Evolutionary conservation across 177 flowering plant species (phyloP), one percentile per base, ranked within the genome.

Genomic region (Telopea speciosissima): DNA sequence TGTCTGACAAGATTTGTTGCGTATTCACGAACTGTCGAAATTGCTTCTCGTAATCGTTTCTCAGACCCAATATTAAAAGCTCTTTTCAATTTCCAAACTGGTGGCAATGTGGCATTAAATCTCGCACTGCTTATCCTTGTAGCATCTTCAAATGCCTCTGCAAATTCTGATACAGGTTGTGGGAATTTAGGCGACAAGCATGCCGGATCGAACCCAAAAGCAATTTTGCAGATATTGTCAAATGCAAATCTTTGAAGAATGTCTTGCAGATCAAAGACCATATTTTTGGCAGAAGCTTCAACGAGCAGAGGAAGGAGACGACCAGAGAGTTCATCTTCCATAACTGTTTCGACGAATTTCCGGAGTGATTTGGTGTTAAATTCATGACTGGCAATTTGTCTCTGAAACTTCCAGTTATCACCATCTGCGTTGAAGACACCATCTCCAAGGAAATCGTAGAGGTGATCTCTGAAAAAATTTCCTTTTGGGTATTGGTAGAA

Each of bases 341-440:
- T 63, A 9, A 56, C 70, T 1, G 22, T 28, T 12, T 68, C 70
- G 24, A 56, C 23, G 19, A 68, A 68, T n/a, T 68, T 68, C 10
- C 70, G 70, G 24, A 68, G 70, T 21, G 70, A 68, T 31, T 10
- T 68, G 42, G 70, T 68, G 62, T 52, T 68, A 61, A 68, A 68
- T n/a, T 68, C 70, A 22, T 68, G 70, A 19, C 70, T 56, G 21
- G 70, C 56, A 7, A 68, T 56, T n/a, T 56, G 63, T n/a, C 70
- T 68, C 33, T 68, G 70, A 26, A 68, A 56, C 62, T 68, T 68
- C 61, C 61, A 58, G 61, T 58, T n/a, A 58, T 58, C 61, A 1
- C 24, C 23, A 19, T 58, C 61, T 7, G 63, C 33, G 59, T 56
- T 68, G 70, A 68, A 68, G 61, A 58, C 14, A 7, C 61, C 61